Evolutionary conservation across 1,139 yeast species (phyloP).

Genomic region (Scheffersomyces illinoinensis): DNA sequence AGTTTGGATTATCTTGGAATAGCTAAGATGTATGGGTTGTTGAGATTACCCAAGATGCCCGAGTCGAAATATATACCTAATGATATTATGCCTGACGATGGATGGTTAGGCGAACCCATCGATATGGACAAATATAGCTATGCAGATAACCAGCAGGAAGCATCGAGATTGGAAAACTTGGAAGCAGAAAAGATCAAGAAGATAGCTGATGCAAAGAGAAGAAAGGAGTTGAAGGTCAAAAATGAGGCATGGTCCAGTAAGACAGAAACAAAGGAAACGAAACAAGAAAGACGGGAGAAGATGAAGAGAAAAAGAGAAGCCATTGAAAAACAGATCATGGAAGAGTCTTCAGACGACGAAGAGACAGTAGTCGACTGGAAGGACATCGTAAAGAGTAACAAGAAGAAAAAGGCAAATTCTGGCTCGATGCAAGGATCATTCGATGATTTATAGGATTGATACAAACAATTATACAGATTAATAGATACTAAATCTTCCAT

Average conservation of each 20-base stretch:
- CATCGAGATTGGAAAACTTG: slow-evolving; percentile 57
- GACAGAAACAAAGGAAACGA: slow-evolving; percentile 60
- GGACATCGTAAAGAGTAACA: slow-evolving; percentile 66
- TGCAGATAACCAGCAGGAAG: slow-evolving; percentile 65
- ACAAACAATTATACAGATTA: slow-evolving; percentile 2
- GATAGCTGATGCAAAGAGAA: slow-evolving; percentile 47
- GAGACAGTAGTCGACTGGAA: slow-evolving; percentile 83
- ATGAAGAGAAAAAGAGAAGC: slow-evolving; percentile 64
- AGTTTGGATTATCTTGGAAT: slow-evolving; percentile 70
- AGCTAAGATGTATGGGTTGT: slow-evolving; percentile 76
- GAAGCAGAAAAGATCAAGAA: slow-evolving; percentile 46
- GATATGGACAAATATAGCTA: slow-evolving; percentile 70
- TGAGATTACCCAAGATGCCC: slow-evolving; percentile 93
- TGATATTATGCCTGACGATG: slow-evolving; percentile 56
- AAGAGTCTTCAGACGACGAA: slow-evolving; percentile 51
- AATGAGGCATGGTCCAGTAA: slow-evolving; percentile 84
- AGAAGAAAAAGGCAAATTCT: slow-evolving; percentile 48
- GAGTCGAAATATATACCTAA: slow-evolving; percentile 62
- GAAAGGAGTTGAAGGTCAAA: slow-evolving; percentile 50
- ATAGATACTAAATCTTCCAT: slow-evolving; percentile 34
- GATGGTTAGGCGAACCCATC: slow-evolving; percentile 67
- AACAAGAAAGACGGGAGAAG: slow-evolving; percentile 62
- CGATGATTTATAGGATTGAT: slow-evolving; percentile 56
- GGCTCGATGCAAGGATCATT: slow-evolving; percentile 58
- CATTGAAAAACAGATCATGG: slow-evolving; percentile 55